phyloP scores from a whole-genome alignment of 2,329 filamentous ascomycete species.

The Ceratocystis huliohia region DNA sequence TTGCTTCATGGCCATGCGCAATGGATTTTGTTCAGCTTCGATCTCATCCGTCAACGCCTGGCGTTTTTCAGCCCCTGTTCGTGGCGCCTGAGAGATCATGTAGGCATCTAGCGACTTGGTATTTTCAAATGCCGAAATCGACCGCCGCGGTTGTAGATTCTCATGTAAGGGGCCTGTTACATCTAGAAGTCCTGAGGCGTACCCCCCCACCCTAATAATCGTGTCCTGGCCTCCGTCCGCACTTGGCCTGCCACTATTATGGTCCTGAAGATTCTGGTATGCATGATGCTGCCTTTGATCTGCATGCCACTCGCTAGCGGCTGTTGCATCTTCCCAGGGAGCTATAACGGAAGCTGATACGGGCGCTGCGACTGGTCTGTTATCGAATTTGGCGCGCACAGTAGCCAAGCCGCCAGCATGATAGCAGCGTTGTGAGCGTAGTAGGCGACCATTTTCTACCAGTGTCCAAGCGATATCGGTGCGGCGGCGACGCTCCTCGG shows the following conservation, averaged over 20 bases:
- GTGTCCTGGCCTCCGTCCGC: not conserved
- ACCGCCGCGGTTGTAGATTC: not conserved
- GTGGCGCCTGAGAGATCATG: not conserved
- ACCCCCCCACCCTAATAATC: not conserved
- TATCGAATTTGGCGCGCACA: conserved; percentile 17
- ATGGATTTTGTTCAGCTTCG: conserved; percentile 10
- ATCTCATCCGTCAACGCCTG: conserved; percentile 3
- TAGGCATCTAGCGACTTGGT: conserved; percentile 11
- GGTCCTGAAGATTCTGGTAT: not conserved
- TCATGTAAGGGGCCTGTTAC: not conserved
- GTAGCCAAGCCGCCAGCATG: conserved; percentile 20
- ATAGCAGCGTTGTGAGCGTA: conserved; percentile 21
- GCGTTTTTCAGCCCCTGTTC: conserved; percentile 1
- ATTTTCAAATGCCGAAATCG: conserved; percentile 4
- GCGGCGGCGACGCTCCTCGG: conserved; percentile 45
- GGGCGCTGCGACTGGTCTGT: not conserved
- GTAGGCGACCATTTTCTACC: conserved; percentile 35
- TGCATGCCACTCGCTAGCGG: not conserved
- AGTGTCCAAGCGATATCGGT: conserved; percentile 39
- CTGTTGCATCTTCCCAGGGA: conserved; percentile 4
- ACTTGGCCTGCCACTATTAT: not conserved
- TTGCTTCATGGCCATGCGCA: conserved; percentile 7
- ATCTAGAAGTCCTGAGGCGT: not conserved
- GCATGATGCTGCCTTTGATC: not conserved
- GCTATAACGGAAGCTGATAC: not conserved